phyloP scores from a whole-genome alignment of 768 basidiomycete genomes.

The Boletus patriciae region DNA sequence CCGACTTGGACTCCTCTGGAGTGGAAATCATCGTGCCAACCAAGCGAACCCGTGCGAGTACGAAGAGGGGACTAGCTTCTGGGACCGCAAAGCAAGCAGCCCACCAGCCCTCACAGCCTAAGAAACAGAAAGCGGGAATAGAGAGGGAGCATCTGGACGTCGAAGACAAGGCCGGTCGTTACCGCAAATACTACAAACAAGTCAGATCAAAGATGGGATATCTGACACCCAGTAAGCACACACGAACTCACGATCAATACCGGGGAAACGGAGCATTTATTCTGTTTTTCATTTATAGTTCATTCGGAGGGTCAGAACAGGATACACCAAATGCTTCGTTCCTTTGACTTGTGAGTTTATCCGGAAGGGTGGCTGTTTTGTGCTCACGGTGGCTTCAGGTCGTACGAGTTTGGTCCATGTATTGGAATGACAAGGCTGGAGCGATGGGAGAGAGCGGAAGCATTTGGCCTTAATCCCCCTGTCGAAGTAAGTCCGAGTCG shows the following conservation, averaged over 20 bases:
- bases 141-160: constrained; percentile 37
- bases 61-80: constrained; percentile 12
- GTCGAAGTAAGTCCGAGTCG: constrained; percentile 51
- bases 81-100: neutral
- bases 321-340: constrained; percentile 69
- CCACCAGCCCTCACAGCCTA: constrained; percentile 2
- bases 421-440: constrained; percentile 78
- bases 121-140: constrained; percentile 12
- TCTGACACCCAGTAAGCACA: constrained; percentile 56
- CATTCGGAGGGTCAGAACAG: constrained; percentile 61
- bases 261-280: neutral
- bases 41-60: constrained; percentile 29
- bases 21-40: constrained; percentile 12
- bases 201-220: constrained; percentile 56
- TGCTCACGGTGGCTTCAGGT: constrained; percentile 40
- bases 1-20: constrained; percentile 13
- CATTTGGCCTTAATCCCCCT: constrained; percentile 79
- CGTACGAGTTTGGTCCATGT: constrained; percentile 80
- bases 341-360: constrained; percentile 68
- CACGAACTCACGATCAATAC: neutral
- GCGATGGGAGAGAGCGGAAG: constrained; percentile 82
- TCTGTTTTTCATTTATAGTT: constrained; percentile 42
- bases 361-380: neutral
- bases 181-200: constrained; percentile 48
- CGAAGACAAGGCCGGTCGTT: constrained; percentile 51